Percentiles rank a stretch among this genome's conserved stretches.
Conservation (phyloP, 345 rosid genomes). For the Gossypium thurberi region DNA sequence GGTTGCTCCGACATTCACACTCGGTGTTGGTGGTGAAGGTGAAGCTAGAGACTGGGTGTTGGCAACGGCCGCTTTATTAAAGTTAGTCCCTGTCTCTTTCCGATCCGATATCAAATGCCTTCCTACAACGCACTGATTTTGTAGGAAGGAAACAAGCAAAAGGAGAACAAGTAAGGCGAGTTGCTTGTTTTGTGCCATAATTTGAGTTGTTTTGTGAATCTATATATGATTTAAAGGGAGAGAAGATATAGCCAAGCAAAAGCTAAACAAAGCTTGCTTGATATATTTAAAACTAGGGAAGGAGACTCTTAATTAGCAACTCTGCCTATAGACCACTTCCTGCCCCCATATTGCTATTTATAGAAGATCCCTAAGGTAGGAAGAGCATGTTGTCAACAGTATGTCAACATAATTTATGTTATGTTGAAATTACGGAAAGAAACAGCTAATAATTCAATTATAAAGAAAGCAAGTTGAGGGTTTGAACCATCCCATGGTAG, state of each 20-base stretch:
- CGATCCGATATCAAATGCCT: conserved; percentile 28
- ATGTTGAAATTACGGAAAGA: no score
- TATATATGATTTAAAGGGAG: background rate
- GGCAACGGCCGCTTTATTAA: background rate
- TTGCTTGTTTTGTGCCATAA: conserved; percentile 39
- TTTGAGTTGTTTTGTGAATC: background rate
- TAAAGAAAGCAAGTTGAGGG: no score
- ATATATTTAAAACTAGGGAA: background rate
- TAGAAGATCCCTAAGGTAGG: background rate
- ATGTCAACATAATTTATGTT: background rate
- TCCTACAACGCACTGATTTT: conserved; percentile 28
- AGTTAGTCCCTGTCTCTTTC: conserved; percentile 6
- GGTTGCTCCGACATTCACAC: background rate
- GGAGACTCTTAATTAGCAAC: background rate
- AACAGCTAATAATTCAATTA: no score
- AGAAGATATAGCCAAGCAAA: background rate
- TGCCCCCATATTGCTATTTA: conserved; percentile 1
- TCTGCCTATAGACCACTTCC: background rate
- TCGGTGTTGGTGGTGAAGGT: conserved; percentile 21
- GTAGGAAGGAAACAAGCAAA: conserved; percentile 26
- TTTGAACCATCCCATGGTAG: no score
- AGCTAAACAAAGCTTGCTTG: background rate
- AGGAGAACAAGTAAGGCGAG: conserved; percentile 19
- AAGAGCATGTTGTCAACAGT: background rate
- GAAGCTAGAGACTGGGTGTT: conserved; percentile 5